phyloP scores from a whole-genome alignment of 192 early-diverging fungal species.

The Linnemannia schmuckeri region DNA sequence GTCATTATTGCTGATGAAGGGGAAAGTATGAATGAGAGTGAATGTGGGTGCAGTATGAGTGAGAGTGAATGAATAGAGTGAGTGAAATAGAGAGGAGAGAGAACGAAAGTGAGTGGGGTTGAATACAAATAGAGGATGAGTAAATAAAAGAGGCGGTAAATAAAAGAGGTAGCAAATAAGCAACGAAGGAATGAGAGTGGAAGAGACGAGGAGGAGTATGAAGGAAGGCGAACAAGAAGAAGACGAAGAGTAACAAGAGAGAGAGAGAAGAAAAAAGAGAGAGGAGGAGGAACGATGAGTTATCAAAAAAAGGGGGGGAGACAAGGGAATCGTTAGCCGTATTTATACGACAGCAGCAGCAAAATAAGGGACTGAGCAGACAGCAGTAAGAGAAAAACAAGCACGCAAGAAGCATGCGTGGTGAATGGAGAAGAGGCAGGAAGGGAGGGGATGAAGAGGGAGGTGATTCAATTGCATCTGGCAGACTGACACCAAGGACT shows the following conservation, averaged over 20 bases:
- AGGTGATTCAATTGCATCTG: not conserved
- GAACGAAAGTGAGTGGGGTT: no score
- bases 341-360: not conserved
- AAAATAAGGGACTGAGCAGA: not conserved
- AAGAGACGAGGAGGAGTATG: not conserved
- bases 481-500: not conserved
- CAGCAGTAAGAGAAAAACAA: not conserved
- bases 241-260: not conserved
- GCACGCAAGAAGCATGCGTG: not conserved
- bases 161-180: not conserved
- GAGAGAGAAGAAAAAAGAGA: not conserved
- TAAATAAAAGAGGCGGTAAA: not conserved
- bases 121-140: not conserved
- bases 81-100: not conserved
- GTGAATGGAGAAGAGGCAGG: not conserved
- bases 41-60: not conserved
- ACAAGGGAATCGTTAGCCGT: not conserved
- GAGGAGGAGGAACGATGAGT: not conserved
- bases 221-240: not conserved
- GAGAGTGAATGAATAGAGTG: not conserved
- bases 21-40: not conserved
- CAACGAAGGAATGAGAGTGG: not conserved
- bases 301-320: not conserved
- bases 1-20: not conserved
- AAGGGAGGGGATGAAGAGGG: not conserved